Evolutionary conservation across 179 eudicot species (phyloP).

Genomic region (Kewa caespitosa): DNA sequence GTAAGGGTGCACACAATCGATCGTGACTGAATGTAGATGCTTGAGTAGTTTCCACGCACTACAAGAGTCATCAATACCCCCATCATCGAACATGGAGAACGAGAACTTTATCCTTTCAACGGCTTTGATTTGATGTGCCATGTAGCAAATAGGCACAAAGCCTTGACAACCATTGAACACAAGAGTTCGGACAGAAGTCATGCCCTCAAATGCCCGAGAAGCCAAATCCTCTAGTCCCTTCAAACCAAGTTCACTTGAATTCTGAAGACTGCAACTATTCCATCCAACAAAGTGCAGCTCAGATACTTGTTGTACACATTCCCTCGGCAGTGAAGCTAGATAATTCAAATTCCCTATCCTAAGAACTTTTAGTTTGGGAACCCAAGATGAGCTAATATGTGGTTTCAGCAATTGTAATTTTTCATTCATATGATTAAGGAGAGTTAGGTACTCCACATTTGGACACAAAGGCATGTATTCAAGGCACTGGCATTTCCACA

Average conservation of each 20-base stretch:
- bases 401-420: neutral
- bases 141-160: neutral
- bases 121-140: neutral
- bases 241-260: neutral
- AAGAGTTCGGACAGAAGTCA: neutral
- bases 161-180: neutral
- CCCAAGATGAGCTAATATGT: neutral
- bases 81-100: neutral
- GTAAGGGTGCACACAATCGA: no score
- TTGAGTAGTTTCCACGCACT: slow-evolving; percentile 1
- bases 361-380: neutral
- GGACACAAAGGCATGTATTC: neutral
- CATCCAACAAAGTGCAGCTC: neutral
- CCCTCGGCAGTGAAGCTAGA: neutral
- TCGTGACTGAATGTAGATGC: neutral
- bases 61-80: neutral
- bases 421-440: neutral
- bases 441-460: neutral
- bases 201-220: neutral
- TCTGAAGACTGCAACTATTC: neutral
- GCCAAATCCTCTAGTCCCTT: neutral
- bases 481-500: no score
- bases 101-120: neutral
- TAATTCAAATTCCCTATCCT: neutral
- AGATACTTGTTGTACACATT: neutral